A percentile compares a stretch with the other conserved stretches of the same genome.
Evolutionary conservation across 108 stramenopile species (phyloP).

Genomic region (Cylindrotheca fusiformis): DNA sequence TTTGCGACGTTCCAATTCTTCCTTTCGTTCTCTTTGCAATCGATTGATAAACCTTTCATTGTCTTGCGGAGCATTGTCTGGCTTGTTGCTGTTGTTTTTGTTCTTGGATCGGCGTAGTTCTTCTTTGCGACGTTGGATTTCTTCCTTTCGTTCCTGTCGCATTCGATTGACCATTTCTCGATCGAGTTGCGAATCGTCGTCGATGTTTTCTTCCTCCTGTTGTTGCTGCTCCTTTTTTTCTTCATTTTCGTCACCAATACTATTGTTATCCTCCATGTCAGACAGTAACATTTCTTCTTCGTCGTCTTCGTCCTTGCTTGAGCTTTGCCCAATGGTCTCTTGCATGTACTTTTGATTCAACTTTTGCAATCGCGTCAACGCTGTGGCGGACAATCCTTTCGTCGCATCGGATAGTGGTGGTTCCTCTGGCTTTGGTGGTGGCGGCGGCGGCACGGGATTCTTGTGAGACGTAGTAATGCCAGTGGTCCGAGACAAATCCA

Average conservation of each 20-base stretch:
- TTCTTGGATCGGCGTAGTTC: too few species aligned
- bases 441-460: too few species aligned
- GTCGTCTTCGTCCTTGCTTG: conserved; percentile 9
- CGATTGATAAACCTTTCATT: too few species aligned
- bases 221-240: too few species aligned
- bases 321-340: background rate
- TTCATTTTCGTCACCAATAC: too few species aligned
- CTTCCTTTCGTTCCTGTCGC: background rate
- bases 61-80: too few species aligned
- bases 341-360: background rate
- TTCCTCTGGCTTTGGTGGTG: too few species aligned
- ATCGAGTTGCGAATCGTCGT: background rate
- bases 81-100: too few species aligned
- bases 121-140: background rate
- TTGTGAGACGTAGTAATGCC: too few species aligned
- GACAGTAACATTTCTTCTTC: conserved; percentile 6
- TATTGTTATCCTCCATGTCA: background rate
- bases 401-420: background rate
- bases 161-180: background rate
- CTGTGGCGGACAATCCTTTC: background rate
- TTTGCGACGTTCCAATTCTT: too few species aligned
- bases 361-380: background rate
- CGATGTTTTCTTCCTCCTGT: background rate
- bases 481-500: background rate
- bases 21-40: too few species aligned